A percentile compares a stretch with the other conserved stretches of the same genome.
These are phyloP conservation scores for Bruguiera hainesii DNA, from an alignment of 441 rosid species.

Conservation along the genomic window DNA sequence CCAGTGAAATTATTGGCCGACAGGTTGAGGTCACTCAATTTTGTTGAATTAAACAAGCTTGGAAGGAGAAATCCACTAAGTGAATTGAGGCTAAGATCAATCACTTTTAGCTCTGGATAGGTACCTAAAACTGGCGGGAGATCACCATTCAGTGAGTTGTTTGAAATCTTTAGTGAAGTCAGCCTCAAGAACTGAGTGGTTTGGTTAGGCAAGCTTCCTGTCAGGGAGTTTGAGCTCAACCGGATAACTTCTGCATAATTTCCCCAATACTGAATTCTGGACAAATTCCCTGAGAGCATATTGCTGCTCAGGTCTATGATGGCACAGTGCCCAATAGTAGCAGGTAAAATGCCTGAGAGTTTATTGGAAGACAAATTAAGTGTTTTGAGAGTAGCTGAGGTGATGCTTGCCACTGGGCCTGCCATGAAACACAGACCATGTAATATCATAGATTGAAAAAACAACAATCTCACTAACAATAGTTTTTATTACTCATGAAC, in stretches of 20 bases:
- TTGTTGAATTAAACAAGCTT: constrained; percentile 48
- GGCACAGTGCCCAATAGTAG: constrained; percentile 39
- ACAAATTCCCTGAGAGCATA: constrained; percentile 54
- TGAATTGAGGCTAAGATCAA: constrained; percentile 73
- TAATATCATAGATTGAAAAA: background rate
- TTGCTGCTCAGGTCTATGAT: constrained; percentile 69
- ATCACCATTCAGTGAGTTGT: constrained; percentile 55
- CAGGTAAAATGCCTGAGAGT: constrained; percentile 64
- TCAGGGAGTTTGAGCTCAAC: constrained; percentile 72
- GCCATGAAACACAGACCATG: constrained; percentile 26
- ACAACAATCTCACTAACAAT: too few relatives aligned
- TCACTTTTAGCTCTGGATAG: constrained; percentile 41
- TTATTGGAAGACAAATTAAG: constrained; percentile 74
- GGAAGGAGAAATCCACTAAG: constrained; percentile 59
- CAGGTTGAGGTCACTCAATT: constrained; percentile 61
- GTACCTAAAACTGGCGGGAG: constrained; percentile 53
- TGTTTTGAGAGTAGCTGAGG: constrained; percentile 58
- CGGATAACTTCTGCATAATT: constrained; percentile 59
- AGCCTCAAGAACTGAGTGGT: constrained; percentile 59
- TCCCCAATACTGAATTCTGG: constrained; percentile 65
- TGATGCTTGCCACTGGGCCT: constrained; percentile 63
- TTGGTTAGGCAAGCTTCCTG: constrained; percentile 61
- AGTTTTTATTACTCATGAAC: background rate
- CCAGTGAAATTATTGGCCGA: constrained; percentile 68
- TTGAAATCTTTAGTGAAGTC: constrained; percentile 46